Base-by-base conservation (phyloP, 768 basidiomycete genomes). In the Mycena rosella region DNA sequence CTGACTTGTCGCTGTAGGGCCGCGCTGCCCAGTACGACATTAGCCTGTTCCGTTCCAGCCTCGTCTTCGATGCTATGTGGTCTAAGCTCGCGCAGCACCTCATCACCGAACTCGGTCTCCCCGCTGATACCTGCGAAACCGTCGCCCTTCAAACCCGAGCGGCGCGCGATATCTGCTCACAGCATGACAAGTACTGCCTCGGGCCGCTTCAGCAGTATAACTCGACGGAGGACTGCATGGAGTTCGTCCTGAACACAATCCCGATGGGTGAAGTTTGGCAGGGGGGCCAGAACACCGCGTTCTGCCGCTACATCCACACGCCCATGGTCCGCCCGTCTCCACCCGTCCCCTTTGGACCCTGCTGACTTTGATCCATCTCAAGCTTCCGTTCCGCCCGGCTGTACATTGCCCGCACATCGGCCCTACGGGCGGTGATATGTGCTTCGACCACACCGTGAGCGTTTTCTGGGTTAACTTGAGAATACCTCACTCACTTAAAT, bases 321-420 rank as follows among this genome's bases (percentile, higher is more conserved):
- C 51, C 60, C 0, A 62, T 62, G 60, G 60, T 45, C 13, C 11
- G 60, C n/a, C n/a, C n/a, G n/a, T n/a, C n/a, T n/a, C n/a, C n/a
- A n/a, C n/a, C n/a, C n/a, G n/a, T n/a, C n/a, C 34, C 40, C 5
- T 36, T 22, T 22, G 8, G 34, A 7, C 15, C 34, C 29, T n/a
- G 14, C n/a, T n/a, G 11, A 15, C 13, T 15, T 47, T 9, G 4
- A 49, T 9, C 9, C 13, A 18, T 45, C 20, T 24, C n/a, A 17
- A 62, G 60, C 26, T 62, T 10, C 40, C 49, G 13, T 27, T n/a
- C 27, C 60, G 60, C 29, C 60, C 60, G 18, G 8, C 59, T 0
- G 59, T 60, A 9, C 59, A 60, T 22, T 60, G 59, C 59, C 51
- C 60, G 5, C 60, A 62, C 34, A 36, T 62, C n/a, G 60, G 60